Base-by-base conservation (phyloP, 73 alveolate species). In the Diophrys sp. region DNA sequence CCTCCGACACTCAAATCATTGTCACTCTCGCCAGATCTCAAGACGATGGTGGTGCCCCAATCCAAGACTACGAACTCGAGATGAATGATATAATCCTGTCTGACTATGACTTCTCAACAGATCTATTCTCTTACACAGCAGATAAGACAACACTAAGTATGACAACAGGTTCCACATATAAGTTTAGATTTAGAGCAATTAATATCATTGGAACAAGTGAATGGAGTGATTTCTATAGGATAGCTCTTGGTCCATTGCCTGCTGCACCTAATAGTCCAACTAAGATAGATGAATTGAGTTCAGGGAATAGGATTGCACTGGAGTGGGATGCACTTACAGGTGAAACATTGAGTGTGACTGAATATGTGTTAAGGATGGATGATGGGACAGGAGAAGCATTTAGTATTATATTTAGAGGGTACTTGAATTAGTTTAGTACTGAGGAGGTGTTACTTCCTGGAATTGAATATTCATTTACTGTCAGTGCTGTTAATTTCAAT, bases 161-260 rank as follows among this genome's bases (percentile, higher is more conserved):
- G 0, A 33, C 70, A 23, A 76, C 53, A 56, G 87, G 87, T 8
- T 62, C 14, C 1, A 44, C 78, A 0, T 84, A 84, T 66, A 30
- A 29, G 29, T 84, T 84, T 71, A 54, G 80, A 55, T 84, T 26
- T 71, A 67, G 87, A 69, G 87, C 81, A 2, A 33, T 27, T 27
- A 84, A 84, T 33, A 56, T 54, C 14, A 18, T 67, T 14, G 91
- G 91, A 30, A 70, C 74, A 73, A 66, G 84, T 23, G 93, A 78
- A 1, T 79, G 33, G 31, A 54, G 81, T 27, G 85, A 77, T 11
- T 73, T 56, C 24, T 69, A 81, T 0, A 78, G 79, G 30, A 85
- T 85, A 8, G 87, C 93, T 23, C 79, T 78, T 79, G 93, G 95
- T 34, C 89, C 74, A 33, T 82, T 82, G 0, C 95, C 95, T 32